These are phyloP conservation scores for Lenzites betulinus DNA, from an alignment of 768 basidiomycete genomes.

Conservation along the genomic window DNA sequence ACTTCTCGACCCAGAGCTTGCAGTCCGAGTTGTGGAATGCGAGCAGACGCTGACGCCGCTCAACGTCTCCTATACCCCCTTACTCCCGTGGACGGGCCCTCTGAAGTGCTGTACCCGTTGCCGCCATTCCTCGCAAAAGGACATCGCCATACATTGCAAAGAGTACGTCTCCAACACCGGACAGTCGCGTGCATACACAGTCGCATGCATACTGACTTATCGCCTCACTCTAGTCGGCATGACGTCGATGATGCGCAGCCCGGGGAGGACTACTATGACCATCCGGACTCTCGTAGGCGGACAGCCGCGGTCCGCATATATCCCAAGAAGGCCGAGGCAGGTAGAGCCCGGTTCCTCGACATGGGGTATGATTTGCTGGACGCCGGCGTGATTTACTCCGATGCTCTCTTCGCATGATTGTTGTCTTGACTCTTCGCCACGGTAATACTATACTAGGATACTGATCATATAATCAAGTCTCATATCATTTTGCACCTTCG, in stretches of 20 bases:
- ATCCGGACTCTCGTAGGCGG: neutral
- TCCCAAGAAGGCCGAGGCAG: neutral
- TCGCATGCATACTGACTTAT: no score
- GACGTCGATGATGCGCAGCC: neutral
- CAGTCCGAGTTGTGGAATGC: neutral
- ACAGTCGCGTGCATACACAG: neutral
- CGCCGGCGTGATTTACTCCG: neutral
- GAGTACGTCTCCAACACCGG: neutral
- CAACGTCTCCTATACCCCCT: neutral
- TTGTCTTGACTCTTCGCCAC: no score
- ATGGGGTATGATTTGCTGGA: neutral
- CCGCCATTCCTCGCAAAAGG: neutral
- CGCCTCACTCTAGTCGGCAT: neutral
- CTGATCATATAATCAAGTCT: no score
- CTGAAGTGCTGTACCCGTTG: neutral
- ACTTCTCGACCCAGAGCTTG: neutral
- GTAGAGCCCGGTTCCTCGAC: neutral
- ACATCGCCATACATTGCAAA: neutral
- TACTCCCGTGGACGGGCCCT: neutral
- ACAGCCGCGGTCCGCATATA: neutral
- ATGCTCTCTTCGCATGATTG: no score
- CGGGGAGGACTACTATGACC: conserved; percentile 2
- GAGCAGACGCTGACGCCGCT: neutral
- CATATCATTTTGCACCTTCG: no score
- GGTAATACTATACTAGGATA: no score